Conservation (phyloP, 371 early-diverging fungal species). For the Circinella minor region DNA sequence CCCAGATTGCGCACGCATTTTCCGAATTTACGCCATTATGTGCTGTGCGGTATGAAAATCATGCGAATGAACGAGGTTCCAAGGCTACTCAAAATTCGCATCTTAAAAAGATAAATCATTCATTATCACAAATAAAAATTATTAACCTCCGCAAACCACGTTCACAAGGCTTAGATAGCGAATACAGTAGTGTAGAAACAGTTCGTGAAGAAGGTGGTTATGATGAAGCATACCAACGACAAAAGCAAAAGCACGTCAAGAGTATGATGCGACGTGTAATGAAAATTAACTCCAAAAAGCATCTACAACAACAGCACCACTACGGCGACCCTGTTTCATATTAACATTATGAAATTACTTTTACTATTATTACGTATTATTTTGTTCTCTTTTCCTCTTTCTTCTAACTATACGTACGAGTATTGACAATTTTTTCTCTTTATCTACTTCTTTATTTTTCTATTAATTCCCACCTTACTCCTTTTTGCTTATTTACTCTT, state of each 20-base stretch:
- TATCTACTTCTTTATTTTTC: too few species aligned
- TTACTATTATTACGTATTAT: not conserved
- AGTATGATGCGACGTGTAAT: slow-evolving; percentile 41
- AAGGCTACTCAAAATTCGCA: slow-evolving; percentile 13
- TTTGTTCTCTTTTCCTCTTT: not conserved
- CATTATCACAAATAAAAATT: slow-evolving; percentile 40
- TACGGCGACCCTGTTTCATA: slow-evolving; percentile 1
- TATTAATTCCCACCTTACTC: too few species aligned
- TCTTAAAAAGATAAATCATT: slow-evolving; percentile 40
- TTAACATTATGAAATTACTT: not conserved
- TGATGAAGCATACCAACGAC: slow-evolving; percentile 1
- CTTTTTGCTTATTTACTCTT: too few species aligned
- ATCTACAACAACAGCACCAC: slow-evolving; percentile 13
- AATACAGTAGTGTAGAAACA: slow-evolving; percentile 27
- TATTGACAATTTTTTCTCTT: too few species aligned
- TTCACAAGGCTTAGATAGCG: slow-evolving; percentile 23
- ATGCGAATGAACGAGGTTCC: slow-evolving; percentile 7
- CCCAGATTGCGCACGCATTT: slow-evolving; percentile 29
- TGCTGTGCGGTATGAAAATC: slow-evolving; percentile 9
- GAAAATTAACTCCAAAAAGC: slow-evolving; percentile 29
- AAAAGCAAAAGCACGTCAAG: slow-evolving; percentile 32
- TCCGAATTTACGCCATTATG: slow-evolving; percentile 30
- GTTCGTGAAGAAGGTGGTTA: slow-evolving; percentile 18
- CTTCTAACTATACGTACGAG: too few species aligned
- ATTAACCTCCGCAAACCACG: slow-evolving; percentile 35